Percentiles rank a stretch among this genome's conserved stretches.
Conservation (phyloP, 768 basidiomycete genomes). For the Termitomyces sp. region DNA sequence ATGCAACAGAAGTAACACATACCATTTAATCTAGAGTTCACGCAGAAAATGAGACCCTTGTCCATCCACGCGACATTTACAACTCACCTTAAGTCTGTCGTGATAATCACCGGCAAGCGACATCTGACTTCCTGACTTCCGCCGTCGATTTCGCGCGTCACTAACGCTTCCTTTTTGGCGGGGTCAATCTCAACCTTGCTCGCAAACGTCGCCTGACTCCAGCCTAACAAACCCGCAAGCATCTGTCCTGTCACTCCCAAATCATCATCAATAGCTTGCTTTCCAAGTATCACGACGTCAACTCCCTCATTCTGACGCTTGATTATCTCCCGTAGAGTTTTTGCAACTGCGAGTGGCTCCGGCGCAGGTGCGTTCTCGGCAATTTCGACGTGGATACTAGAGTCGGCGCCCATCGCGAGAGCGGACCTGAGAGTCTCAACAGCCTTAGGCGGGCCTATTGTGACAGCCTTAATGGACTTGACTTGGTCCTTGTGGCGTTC, state of each 20-base stretch:
- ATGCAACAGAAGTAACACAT: conserved; percentile 5
- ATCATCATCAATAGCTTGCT: conserved; percentile 98
- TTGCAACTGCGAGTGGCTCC: conserved; percentile 90
- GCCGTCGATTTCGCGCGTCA: conserved; percentile 92
- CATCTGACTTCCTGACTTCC: conserved; percentile 81
- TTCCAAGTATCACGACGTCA: conserved; percentile 92
- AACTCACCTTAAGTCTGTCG: conserved; percentile 85
- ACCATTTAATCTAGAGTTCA: conserved; percentile 63
- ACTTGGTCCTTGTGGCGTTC: conserved; percentile 73
- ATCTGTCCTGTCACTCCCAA: conserved; percentile 95
- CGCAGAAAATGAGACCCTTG: neutral
- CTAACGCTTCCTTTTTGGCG: conserved; percentile 54
- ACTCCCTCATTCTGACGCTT: conserved; percentile 49
- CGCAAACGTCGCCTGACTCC: conserved; percentile 95
- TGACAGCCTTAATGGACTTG: conserved; percentile 84
- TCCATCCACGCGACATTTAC: neutral
- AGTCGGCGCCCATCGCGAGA: conserved; percentile 96
- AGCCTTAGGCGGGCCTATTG: conserved; percentile 91
- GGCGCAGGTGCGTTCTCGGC: conserved; percentile 67
- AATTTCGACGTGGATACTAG: conserved; percentile 84
- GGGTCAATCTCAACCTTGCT: conserved; percentile 76
- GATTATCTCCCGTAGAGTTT: conserved; percentile 75
- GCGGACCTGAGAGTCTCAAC: conserved; percentile 91
- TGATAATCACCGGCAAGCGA: conserved; percentile 78
- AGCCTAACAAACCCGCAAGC: conserved; percentile 87